phyloP scores from a whole-genome alignment of 2,329 filamentous ascomycete species.

The Canariomyces notabilis region DNA sequence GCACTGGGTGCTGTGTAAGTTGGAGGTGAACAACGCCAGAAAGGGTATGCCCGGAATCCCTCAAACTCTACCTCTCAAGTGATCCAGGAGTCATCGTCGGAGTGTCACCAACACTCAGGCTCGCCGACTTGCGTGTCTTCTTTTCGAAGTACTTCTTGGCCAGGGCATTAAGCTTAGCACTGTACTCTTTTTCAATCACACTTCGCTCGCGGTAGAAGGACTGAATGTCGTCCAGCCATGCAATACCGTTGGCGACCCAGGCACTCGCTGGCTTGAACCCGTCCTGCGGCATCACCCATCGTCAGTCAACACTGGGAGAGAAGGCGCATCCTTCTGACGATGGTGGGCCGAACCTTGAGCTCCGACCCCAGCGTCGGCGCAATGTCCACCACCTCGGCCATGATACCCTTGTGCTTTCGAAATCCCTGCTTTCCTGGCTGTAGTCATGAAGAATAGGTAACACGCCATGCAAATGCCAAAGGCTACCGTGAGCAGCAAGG shows the following conservation, averaged over 20 bases:
- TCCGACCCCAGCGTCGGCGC: slow-evolving; percentile 87
- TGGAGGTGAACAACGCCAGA: slow-evolving; percentile 4
- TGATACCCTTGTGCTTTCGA: slow-evolving; percentile 36
- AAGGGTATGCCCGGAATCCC: slow-evolving; percentile 3
- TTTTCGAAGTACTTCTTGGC: slow-evolving; percentile 95
- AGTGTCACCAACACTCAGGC: slow-evolving; percentile 86
- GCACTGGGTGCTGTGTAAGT: slow-evolving; percentile 50
- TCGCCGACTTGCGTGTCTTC: slow-evolving; percentile 84
- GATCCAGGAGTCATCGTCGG: slow-evolving; percentile 92
- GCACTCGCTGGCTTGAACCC: slow-evolving; percentile 91
- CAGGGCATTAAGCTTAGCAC: slow-evolving; percentile 75
- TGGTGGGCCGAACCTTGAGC: slow-evolving; percentile 65
- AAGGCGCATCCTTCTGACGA: slow-evolving; percentile 18
- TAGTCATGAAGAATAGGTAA: slow-evolving; percentile 19
- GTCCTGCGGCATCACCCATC: slow-evolving; percentile 56
- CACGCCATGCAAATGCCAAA: slow-evolving; percentile 11
- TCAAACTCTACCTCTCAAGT: slow-evolving; percentile 64
- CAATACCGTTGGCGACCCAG: slow-evolving; percentile 85
- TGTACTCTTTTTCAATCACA: slow-evolving; percentile 94
- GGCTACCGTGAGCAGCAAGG: slow-evolving; percentile 2
- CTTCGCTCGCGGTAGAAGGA: slow-evolving; percentile 95
- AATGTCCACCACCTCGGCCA: slow-evolving; percentile 80
- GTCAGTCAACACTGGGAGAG: slow-evolving; percentile 12
- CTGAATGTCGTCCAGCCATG: slow-evolving; percentile 95
- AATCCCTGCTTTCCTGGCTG: neutral